A percentile compares a stretch with the other conserved stretches of the same genome.
Evolutionary conservation across 1,284 basidiomycete genomes (phyloP).

Genomic region (Ceratobasidium papillatum): DNA sequence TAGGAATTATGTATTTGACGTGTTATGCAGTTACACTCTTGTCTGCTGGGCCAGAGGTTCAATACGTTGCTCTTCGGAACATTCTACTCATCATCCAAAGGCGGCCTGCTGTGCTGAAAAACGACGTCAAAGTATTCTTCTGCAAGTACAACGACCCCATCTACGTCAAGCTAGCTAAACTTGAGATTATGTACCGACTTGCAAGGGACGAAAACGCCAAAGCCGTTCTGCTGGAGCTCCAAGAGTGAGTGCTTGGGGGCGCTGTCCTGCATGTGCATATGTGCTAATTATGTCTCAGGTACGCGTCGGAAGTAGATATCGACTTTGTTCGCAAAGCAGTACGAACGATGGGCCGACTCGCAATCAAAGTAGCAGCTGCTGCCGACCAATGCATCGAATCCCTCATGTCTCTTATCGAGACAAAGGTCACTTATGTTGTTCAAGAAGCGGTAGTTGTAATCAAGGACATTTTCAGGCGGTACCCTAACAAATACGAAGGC

Average conservation of each 20-base stretch:
- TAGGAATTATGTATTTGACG: background rate
- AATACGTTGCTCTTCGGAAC: constrained; percentile 97
- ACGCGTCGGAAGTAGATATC: constrained; percentile 97
- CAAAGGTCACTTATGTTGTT: constrained; percentile 95
- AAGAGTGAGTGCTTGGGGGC: constrained; percentile 71
- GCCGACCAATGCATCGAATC: constrained; percentile 91
- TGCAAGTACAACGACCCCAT: constrained; percentile 99
- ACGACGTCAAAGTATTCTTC: constrained; percentile 99
- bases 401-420: constrained; percentile 88
- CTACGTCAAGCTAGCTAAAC: constrained; percentile 97
- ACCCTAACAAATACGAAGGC: constrained; percentile 95
- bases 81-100: constrained; percentile 97
- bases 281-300: constrained; percentile 63
- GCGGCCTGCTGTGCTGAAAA: constrained; percentile 89
- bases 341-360: constrained; percentile 92
- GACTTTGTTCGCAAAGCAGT: constrained; percentile 99
- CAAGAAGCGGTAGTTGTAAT: constrained; percentile 98
- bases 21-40: constrained; percentile 79
- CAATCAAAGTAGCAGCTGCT: constrained; percentile 94
- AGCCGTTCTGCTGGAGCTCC: constrained; percentile 92
- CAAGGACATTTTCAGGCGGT: constrained; percentile 97
- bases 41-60: constrained; percentile 96
- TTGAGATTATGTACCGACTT: constrained; percentile 98
- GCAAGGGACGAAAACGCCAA: constrained; percentile 90
- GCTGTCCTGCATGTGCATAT: background rate